Evolutionary conservation across 176 grass and related monocot genomes (phyloP), one percentile per base, ranked within the genome.

Genomic region (Zea luxurians): DNA sequence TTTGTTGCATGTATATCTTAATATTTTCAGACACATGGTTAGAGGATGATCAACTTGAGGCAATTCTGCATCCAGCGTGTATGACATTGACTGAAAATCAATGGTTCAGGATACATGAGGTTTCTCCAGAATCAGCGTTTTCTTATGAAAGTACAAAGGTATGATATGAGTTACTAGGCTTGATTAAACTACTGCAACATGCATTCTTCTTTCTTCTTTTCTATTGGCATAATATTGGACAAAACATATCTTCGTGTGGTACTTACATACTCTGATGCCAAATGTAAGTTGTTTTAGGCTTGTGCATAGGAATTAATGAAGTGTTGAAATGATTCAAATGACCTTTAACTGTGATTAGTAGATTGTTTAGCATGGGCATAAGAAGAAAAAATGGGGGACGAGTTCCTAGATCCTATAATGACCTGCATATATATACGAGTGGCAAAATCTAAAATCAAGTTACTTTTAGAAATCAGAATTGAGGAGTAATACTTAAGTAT

Each of bases 81-180:
- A 61, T 27, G 81, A 77, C 69, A 75, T 6, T 55, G 12, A 52
- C 69, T 64, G 83, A 85, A 78, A 87, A 80, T 47, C 81, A 77
- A 49, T 68, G 83, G 78, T 93, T 88, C 64, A 43, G 3, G 34
- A 88, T 99, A 68, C 60, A 49, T 43, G 92, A 96, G 60, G 74
- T 99, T 83, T 93, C 75, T 82, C 92, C 96, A 80, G 90, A 95
- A 87, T 86, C 86, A 73, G 92, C 86, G 10, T 95, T 93, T 87
- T 86, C 81, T 76, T 75, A 73, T 79, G 92, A 95, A 91, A 92
- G 55, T 48, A 90, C 88, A 77, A 99, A 99, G 92, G 96, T 96
- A 94, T 18, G 42, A 4, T 18, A 74, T 47, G 68, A 45, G 18
- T 42, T 66, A 15, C 55, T 64, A 18, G 57, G 75, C 57, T 76